Percentiles rank a stretch among this genome's conserved stretches.
phyloP scores from a whole-genome alignment of 768 basidiomycete species.

The Lentinus tigrinus region DNA sequence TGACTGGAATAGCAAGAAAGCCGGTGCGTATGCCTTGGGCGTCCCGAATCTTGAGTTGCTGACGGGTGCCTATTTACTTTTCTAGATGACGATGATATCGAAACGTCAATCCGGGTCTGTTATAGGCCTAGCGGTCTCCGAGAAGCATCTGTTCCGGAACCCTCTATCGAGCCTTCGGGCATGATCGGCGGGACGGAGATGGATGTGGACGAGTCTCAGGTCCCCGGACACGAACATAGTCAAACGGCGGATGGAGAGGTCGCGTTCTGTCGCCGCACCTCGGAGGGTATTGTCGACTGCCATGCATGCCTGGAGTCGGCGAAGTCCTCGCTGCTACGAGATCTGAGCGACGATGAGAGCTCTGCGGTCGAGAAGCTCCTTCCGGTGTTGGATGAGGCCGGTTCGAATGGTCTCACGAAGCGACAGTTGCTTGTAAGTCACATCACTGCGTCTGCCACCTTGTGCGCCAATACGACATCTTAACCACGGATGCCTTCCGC shows the following conservation, averaged over 20 bases:
- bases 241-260: conserved; percentile 11
- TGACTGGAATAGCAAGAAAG: conserved; percentile 90
- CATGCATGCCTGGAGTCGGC: conserved; percentile 21
- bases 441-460: background rate
- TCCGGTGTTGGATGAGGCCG: conserved; percentile 11
- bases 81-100: conserved; percentile 82
- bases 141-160: background rate
- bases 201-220: background rate
- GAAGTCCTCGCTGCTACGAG: background rate
- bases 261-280: conserved; percentile 19
- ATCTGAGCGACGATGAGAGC: background rate
- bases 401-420: conserved; percentile 30
- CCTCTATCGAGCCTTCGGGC: conserved; percentile 1
- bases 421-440: conserved; percentile 32
- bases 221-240: conserved; percentile 15
- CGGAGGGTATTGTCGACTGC: conserved; percentile 23
- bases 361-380: conserved; percentile 5
- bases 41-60: background rate
- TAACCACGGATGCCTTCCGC: background rate
- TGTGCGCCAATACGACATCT: background rate
- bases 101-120: conserved; percentile 59
- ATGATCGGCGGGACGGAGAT: background rate
- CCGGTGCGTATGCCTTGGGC: conserved; percentile 44
- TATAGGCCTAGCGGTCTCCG: conserved; percentile 24
- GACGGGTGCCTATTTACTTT: background rate